A percentile compares a stretch with the other conserved stretches of the same genome.
Evolutionary conservation across 805 yeast genomes (phyloP).

Genomic region (Wickerhamomyces bisporus): DNA sequence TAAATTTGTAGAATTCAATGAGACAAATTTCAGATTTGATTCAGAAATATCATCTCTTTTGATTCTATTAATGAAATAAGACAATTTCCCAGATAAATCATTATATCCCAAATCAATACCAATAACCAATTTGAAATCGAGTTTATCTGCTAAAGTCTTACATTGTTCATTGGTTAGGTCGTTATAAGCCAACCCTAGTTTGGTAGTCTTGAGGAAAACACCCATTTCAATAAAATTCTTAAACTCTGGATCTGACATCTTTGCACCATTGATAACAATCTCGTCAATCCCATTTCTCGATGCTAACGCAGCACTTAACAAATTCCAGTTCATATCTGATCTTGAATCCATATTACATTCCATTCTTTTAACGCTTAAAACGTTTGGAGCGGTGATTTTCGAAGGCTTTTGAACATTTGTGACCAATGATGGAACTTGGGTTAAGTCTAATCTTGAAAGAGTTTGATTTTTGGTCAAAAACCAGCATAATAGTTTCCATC

Average conservation of each 20-base stretch:
- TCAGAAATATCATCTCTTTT: slow-evolving; percentile 20
- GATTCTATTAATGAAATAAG: slow-evolving; percentile 23
- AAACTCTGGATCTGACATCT: slow-evolving; percentile 51
- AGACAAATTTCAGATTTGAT: slow-evolving; percentile 39
- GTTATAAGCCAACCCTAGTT: slow-evolving; percentile 79
- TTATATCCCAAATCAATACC: slow-evolving; percentile 87
- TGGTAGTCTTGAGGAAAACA: slow-evolving; percentile 46
- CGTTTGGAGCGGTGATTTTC: slow-evolving; percentile 25
- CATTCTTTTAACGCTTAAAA: slow-evolving; percentile 31
- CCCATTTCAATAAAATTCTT: slow-evolving; percentile 60
- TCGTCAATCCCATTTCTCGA: slow-evolving; percentile 79
- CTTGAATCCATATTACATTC: slow-evolving; percentile 37
- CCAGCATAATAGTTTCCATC: slow-evolving; percentile 81
- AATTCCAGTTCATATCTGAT: slow-evolving; percentile 77
- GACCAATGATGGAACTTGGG: slow-evolving; percentile 41
- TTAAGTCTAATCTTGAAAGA: slow-evolving; percentile 56
- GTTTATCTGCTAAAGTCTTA: slow-evolving; percentile 53
- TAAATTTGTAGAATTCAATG: slow-evolving; percentile 64
- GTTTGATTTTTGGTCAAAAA: slow-evolving; percentile 62
- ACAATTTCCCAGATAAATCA: slow-evolving; percentile 42
- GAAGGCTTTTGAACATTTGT: slow-evolving; percentile 36
- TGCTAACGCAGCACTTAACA: slow-evolving; percentile 69
- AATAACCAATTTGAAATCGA: slow-evolving; percentile 38
- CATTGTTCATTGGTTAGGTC: slow-evolving; percentile 56
- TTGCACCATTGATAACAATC: slow-evolving; percentile 76